These are phyloP conservation scores for Dictyostelium capitatum DNA, from an alignment of 78 protist species.

Conservation along the genomic window DNA sequence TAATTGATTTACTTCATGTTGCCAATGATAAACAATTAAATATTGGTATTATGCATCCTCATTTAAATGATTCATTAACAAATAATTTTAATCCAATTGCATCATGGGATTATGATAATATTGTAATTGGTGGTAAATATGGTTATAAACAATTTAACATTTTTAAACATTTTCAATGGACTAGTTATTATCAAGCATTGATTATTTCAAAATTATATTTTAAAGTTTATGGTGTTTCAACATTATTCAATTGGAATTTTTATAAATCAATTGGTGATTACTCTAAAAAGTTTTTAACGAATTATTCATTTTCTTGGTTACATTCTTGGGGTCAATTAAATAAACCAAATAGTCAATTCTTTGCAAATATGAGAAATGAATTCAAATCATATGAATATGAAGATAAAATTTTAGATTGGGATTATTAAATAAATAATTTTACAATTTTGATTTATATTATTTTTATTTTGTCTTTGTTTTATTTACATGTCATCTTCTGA, in stretches of 20 bases:
- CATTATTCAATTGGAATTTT: neutral
- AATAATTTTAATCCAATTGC: slow-evolving; percentile 34
- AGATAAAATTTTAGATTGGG: neutral
- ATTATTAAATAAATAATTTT: neutral
- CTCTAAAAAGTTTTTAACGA: neutral
- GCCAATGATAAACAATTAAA: slow-evolving; percentile 11
- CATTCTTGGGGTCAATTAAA: neutral
- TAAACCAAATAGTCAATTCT: neutral
- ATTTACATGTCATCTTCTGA: too few species aligned
- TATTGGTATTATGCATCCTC: slow-evolving; percentile 67
- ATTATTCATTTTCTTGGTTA: neutral
- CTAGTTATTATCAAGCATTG: slow-evolving; percentile 25
- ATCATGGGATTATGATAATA: slow-evolving; percentile 59
- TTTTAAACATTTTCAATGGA: slow-evolving; percentile 35
- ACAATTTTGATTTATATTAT: too few species aligned
- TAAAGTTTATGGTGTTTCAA: neutral
- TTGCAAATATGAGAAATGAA: neutral
- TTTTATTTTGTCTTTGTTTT: too few species aligned
- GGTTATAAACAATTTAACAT: slow-evolving; percentile 52
- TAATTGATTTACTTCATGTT: neutral
- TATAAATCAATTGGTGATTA: neutral
- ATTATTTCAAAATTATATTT: neutral
- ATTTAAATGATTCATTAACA: slow-evolving; percentile 24
- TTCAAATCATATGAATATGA: neutral
- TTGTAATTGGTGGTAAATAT: neutral